phyloP scores from a whole-genome alignment of 1,284 basidiomycete genomes.

The Coniferiporia weirii region DNA sequence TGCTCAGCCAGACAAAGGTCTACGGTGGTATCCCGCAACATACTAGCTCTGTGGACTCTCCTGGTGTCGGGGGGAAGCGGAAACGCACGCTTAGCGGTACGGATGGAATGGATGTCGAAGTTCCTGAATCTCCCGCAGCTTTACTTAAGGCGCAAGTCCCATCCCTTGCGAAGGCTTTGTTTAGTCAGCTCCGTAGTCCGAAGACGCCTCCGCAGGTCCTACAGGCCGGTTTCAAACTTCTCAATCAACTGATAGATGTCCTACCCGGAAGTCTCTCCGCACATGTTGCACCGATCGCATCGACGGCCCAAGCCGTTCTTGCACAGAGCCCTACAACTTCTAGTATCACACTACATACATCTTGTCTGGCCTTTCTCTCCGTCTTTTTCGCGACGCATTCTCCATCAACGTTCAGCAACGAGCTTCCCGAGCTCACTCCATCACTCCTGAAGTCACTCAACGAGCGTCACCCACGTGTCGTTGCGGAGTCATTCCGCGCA shows the following conservation, averaged over 20 bases:
- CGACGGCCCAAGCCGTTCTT: slow-evolving; percentile 59
- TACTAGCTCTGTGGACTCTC: slow-evolving; percentile 41
- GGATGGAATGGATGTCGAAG: slow-evolving; percentile 60
- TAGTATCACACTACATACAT: slow-evolving; percentile 72
- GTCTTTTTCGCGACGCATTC: slow-evolving; percentile 82
- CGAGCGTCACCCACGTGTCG: slow-evolving; percentile 72
- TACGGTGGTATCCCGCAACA: slow-evolving; percentile 48
- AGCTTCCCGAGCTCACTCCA: slow-evolving; percentile 63
- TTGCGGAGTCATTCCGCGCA: slow-evolving; percentile 78
- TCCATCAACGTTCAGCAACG: slow-evolving; percentile 55
- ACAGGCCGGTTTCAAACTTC: slow-evolving; percentile 79
- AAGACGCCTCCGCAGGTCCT: slow-evolving; percentile 79
- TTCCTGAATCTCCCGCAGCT: slow-evolving; percentile 44
- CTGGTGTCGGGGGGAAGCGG: slow-evolving; percentile 59
- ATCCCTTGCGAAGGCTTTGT: slow-evolving; percentile 71
- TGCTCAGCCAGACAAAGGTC: slow-evolving; percentile 80
- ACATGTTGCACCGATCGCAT: slow-evolving; percentile 58
- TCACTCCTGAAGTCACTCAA: slow-evolving; percentile 60
- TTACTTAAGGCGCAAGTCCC: slow-evolving; percentile 75
- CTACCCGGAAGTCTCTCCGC: slow-evolving; percentile 78
- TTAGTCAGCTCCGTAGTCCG: slow-evolving; percentile 64
- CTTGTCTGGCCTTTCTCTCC: slow-evolving; percentile 79
- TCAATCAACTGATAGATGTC: slow-evolving; percentile 74
- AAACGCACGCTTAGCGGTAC: slow-evolving; percentile 55
- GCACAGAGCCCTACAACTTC: slow-evolving; percentile 60